These are phyloP conservation scores for Fusarium gaditjirri DNA, from an alignment of 2,329 filamentous ascomycete species.

Conservation along the genomic window DNA sequence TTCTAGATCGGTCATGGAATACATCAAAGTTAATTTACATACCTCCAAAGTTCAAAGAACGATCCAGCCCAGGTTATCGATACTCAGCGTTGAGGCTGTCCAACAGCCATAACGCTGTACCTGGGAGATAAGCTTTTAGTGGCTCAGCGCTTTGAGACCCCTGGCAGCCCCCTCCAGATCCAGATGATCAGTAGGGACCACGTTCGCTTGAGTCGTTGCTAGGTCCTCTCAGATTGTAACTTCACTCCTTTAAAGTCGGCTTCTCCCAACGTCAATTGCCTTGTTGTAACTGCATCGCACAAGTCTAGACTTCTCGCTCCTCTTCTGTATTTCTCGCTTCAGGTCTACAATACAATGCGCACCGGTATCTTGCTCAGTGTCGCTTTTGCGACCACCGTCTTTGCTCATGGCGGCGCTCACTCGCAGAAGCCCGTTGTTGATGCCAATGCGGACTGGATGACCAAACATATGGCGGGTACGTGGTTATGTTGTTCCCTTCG, in stretches of 20 bases:
- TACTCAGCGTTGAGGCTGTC: neutral
- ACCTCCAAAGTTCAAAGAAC: neutral
- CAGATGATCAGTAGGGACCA: slow-evolving; percentile 11
- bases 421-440: slow-evolving; percentile 62
- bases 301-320: neutral
- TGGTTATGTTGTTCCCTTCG: neutral
- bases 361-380: slow-evolving; percentile 48
- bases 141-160: slow-evolving; percentile 24
- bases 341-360: slow-evolving; percentile 42
- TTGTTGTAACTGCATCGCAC: slow-evolving; percentile 19
- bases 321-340: neutral
- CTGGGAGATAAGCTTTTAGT: slow-evolving; percentile 30
- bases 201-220: slow-evolving; percentile 22
- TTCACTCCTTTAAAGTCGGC: slow-evolving; percentile 31
- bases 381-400: slow-evolving; percentile 54
- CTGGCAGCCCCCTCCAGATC: slow-evolving; percentile 26
- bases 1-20: neutral
- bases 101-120: neutral
- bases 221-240: slow-evolving; percentile 8
- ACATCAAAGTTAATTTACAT: slow-evolving; percentile 11
- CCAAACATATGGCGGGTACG: slow-evolving; percentile 73
- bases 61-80: neutral
- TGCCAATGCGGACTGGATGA: slow-evolving; percentile 70
- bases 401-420: slow-evolving; percentile 62
- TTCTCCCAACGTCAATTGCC: slow-evolving; percentile 23